Conservation (phyloP, 768 basidiomycete genomes). For the Pilatotrama ljubarskyi region DNA sequence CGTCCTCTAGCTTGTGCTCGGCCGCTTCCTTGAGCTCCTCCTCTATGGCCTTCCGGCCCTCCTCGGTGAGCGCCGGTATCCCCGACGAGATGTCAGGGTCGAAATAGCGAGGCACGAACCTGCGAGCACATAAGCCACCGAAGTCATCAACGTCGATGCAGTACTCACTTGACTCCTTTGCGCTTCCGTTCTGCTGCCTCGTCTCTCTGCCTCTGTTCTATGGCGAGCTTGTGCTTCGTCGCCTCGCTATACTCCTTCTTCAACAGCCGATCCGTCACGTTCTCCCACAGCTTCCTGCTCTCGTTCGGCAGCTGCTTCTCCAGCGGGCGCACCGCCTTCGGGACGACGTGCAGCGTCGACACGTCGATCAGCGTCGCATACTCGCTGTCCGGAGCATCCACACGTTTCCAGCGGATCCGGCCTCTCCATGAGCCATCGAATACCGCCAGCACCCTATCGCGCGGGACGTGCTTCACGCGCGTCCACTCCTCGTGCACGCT, state of each 20-base stretch:
- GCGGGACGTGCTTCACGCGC: conserved; percentile 88
- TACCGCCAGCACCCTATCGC: conserved; percentile 69
- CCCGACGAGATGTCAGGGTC: conserved; percentile 68
- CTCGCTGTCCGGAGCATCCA: conserved; percentile 44
- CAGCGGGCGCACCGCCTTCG: conserved; percentile 83
- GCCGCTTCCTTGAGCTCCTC: conserved; percentile 55
- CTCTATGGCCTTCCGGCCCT: conserved; percentile 70
- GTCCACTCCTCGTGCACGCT: conserved; percentile 71
- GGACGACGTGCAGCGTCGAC: conserved; percentile 64
- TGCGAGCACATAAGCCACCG: conserved; percentile 26
- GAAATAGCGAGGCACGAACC: conserved; percentile 78
- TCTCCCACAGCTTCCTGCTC: conserved; percentile 87
- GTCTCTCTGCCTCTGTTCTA: conserved; percentile 94
- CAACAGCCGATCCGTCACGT: conserved; percentile 70
- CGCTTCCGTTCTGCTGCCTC: conserved; percentile 84
- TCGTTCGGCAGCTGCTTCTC: conserved; percentile 77
- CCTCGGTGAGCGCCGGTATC: conserved; percentile 63
- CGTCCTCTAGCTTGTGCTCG: conserved; percentile 18
- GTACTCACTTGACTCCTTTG: conserved; percentile 73
- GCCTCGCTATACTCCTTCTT: conserved; percentile 90
- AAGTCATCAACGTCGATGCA: neutral
- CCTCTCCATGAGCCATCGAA: conserved; percentile 91
- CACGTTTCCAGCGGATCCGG: conserved; percentile 71
- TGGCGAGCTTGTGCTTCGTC: conserved; percentile 84
- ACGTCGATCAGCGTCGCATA: conserved; percentile 77